phyloP scores from a whole-genome alignment of 2,329 filamentous ascomycete species.

The Blumeria hordei region DNA sequence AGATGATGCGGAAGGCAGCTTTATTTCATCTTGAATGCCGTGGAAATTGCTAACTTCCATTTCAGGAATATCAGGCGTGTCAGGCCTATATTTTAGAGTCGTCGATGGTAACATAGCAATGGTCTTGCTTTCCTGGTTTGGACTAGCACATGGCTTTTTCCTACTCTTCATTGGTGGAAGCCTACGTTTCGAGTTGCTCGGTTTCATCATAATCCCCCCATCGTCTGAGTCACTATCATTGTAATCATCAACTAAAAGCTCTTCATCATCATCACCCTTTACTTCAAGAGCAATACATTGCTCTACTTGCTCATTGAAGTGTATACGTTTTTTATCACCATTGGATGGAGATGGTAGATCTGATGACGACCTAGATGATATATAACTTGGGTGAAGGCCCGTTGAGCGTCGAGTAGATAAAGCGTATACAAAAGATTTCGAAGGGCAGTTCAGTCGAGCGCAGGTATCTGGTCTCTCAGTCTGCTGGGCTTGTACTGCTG shows the following conservation, averaged over 20 bases:
- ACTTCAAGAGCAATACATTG: conserved; percentile 86
- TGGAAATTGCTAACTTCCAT: conserved; percentile 34
- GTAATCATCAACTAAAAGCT: conserved; percentile 18
- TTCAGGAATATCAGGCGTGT: conserved; percentile 37
- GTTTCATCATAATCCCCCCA: conserved; percentile 41
- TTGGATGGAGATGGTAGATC: conserved; percentile 34
- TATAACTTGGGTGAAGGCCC: conserved; percentile 32
- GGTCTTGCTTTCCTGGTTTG: conserved; percentile 24
- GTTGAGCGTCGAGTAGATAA: conserved; percentile 38
- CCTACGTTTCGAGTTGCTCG: conserved; percentile 29
- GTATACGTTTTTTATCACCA: conserved; percentile 68
- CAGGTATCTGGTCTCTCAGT: conserved; percentile 20
- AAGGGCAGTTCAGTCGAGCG: conserved; percentile 23
- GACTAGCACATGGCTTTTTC: conserved; percentile 22
- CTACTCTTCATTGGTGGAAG: conserved; percentile 18
- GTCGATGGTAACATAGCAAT: conserved; percentile 45
- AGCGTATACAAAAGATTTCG: conserved; percentile 40
- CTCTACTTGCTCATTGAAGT: conserved; percentile 88
- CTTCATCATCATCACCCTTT: conserved; percentile 49
- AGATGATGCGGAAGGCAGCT: conserved; percentile 40
- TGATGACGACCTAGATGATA: conserved; percentile 46
- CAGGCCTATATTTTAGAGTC: conserved; percentile 32
- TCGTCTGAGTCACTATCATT: conserved; percentile 35
- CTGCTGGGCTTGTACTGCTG: conserved; percentile 17
- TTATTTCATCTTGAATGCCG: conserved; percentile 15